phyloP scores from a whole-genome alignment of 2,329 filamentous ascomycete genomes.

The Fusarium sp. region DNA sequence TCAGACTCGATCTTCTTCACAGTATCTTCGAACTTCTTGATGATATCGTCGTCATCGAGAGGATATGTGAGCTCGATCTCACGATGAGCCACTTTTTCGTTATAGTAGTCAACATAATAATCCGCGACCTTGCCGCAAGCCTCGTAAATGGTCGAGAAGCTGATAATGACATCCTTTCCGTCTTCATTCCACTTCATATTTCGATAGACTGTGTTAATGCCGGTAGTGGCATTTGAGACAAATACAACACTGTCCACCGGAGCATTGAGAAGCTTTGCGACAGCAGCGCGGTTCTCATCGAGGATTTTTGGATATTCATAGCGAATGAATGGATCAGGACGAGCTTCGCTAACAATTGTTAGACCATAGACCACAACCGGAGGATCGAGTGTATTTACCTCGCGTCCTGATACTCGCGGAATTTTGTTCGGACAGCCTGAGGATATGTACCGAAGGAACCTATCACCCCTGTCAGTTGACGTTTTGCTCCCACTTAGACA shows the following conservation, averaged over 20 bases:
- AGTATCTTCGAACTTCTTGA: constrained; percentile 66
- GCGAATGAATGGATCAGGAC: constrained; percentile 80
- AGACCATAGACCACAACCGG: neutral
- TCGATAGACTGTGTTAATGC: constrained; percentile 80
- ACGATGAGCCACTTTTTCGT: constrained; percentile 52
- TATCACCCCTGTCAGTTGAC: constrained; percentile 38
- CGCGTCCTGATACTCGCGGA: constrained; percentile 71
- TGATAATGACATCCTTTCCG: constrained; percentile 80
- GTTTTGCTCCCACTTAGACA: neutral
- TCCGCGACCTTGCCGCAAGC: constrained; percentile 78
- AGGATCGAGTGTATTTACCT: constrained; percentile 35
- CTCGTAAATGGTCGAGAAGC: constrained; percentile 82
- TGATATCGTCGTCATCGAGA: constrained; percentile 72
- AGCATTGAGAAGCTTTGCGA: constrained; percentile 73
- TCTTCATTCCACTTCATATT: constrained; percentile 74
- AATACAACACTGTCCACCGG: constrained; percentile 76
- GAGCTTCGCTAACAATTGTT: constrained; percentile 59
- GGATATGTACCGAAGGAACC: constrained; percentile 86
- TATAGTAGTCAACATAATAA: constrained; percentile 74
- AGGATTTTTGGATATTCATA: constrained; percentile 71
- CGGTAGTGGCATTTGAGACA: constrained; percentile 82
- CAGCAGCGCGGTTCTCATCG: constrained; percentile 72
- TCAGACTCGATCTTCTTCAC: constrained; percentile 61
- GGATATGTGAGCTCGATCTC: constrained; percentile 75
- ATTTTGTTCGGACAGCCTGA: constrained; percentile 63